Conservation (phyloP, 108 stramenopile genomes). For the Nitzschia sp. region DNA sequence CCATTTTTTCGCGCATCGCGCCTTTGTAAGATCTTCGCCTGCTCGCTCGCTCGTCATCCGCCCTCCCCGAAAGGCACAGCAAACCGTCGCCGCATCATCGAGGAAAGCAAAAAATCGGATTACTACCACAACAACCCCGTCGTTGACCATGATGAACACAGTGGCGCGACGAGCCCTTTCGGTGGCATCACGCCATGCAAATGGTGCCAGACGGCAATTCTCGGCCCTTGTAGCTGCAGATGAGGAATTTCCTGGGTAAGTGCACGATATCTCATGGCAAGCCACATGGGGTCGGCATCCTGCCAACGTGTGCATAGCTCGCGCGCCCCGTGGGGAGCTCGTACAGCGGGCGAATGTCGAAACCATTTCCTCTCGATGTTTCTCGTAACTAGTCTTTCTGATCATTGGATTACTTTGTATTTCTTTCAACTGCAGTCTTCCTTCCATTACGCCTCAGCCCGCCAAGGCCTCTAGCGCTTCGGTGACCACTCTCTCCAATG, state of each 20-base stretch:
- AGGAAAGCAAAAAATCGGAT: too few relatives aligned
- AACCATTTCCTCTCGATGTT: too few relatives aligned
- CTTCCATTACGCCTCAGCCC: conserved; percentile 53
- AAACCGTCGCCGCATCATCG: background rate
- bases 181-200: conserved; percentile 22
- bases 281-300: conserved; percentile 1
- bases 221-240: conserved; percentile 21
- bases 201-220: conserved; percentile 20
- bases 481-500: conserved; percentile 74
- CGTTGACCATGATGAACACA: conserved; percentile 32
- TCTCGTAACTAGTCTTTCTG: too few relatives aligned
- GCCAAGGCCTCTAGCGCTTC: conserved; percentile 65
- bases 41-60: background rate
- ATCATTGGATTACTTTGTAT: too few relatives aligned
- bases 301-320: conserved; percentile 6
- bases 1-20: background rate
- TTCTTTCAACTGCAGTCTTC: conserved; percentile 50
- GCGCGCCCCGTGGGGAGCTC: background rate
- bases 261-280: background rate
- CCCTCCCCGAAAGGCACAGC: background rate
- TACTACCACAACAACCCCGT: too few relatives aligned
- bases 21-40: background rate
- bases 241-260: conserved; percentile 46
- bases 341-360: background rate
- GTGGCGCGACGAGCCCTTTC: conserved; percentile 30